These are phyloP conservation scores for Penicillium paxilli DNA, from an alignment of 495 filamentous ascomycete genomes.

Conservation along the genomic window DNA sequence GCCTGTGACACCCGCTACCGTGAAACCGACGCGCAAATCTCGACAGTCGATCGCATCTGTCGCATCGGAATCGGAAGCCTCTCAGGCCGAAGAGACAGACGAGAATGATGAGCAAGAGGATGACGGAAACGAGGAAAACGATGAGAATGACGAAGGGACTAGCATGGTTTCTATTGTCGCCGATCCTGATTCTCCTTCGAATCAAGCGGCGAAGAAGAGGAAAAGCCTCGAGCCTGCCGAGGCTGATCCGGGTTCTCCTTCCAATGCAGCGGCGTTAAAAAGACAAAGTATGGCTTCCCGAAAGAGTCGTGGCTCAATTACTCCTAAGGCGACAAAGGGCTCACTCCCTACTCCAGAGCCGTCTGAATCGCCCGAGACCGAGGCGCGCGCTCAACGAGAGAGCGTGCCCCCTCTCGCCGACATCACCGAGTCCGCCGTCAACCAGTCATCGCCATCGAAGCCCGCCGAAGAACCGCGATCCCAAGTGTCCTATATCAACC, in stretches of 20 bases:
- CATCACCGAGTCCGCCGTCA: slow-evolving; percentile 71
- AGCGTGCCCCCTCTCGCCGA: slow-evolving; percentile 69
- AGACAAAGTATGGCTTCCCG: slow-evolving; percentile 66
- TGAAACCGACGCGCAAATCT: slow-evolving; percentile 31
- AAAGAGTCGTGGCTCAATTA: slow-evolving; percentile 51
- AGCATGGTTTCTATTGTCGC: slow-evolving; percentile 43
- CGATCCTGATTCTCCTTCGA: slow-evolving; percentile 63
- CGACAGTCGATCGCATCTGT: slow-evolving; percentile 29
- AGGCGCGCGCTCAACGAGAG: slow-evolving; percentile 47
- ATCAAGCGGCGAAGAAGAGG: slow-evolving; percentile 61
- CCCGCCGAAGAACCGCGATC: slow-evolving; percentile 39
- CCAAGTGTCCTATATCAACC: slow-evolving; percentile 65
- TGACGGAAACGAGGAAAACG: slow-evolving; percentile 15
- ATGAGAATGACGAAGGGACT: slow-evolving; percentile 42
- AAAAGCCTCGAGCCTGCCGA: slow-evolving; percentile 45
- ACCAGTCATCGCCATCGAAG: slow-evolving; percentile 51
- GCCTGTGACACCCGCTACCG: slow-evolving; percentile 43
- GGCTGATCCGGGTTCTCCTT: slow-evolving; percentile 59
- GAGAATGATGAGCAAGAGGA: slow-evolving; percentile 30
- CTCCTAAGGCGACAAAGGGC: slow-evolving; percentile 43
- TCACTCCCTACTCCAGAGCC: slow-evolving; percentile 62
- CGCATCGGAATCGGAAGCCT: slow-evolving; percentile 6
- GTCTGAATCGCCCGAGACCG: slow-evolving; percentile 52
- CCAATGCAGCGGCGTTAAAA: slow-evolving; percentile 61
- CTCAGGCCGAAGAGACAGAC: slow-evolving; percentile 30